These are phyloP conservation scores for Anthracocystis setariae DNA, from an alignment of 1,284 basidiomycete species.

Conservation along the genomic window DNA sequence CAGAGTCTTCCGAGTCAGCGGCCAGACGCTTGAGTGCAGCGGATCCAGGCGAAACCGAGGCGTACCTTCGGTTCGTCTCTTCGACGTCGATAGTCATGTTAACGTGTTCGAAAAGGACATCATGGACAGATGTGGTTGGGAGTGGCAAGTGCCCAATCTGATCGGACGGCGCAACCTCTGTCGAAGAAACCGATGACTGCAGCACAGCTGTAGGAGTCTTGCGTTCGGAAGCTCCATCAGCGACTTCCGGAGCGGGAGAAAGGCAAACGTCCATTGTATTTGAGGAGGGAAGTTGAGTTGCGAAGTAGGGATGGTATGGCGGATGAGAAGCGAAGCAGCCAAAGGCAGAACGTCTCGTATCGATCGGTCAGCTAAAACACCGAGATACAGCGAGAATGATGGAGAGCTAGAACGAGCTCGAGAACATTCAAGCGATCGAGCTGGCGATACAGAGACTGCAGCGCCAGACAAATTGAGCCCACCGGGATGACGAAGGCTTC, in stretches of 20 bases:
- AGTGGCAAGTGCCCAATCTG: no score
- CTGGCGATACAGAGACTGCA: conserved; percentile 19
- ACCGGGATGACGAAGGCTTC: background rate
- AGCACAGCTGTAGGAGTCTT: background rate
- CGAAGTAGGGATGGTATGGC: background rate
- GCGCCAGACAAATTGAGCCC: conserved; percentile 9
- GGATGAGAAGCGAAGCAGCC: conserved; percentile 3
- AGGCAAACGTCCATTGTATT: conserved; percentile 3
- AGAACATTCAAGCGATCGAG: conserved; percentile 14
- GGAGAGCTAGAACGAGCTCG: conserved; percentile 13
- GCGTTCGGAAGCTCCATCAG: background rate
- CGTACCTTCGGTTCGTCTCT: conserved; percentile 37
- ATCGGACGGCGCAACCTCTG: no score
- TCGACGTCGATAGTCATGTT: conserved; percentile 39
- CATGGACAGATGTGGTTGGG: background rate
- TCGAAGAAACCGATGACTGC: no score
- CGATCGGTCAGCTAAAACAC: conserved; percentile 53
- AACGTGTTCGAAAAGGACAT: conserved; percentile 2
- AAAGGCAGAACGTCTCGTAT: conserved; percentile 18
- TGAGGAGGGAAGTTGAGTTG: background rate
- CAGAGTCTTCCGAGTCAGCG: conserved; percentile 29
- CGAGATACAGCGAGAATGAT: conserved; percentile 20
- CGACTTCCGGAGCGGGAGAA: conserved; percentile 2
- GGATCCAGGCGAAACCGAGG: conserved; percentile 21
- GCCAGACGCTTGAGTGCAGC: conserved; percentile 40